Evolutionary conservation across 495 filamentous ascomycete genomes (phyloP).

Genomic region (Parmelia sp.): DNA sequence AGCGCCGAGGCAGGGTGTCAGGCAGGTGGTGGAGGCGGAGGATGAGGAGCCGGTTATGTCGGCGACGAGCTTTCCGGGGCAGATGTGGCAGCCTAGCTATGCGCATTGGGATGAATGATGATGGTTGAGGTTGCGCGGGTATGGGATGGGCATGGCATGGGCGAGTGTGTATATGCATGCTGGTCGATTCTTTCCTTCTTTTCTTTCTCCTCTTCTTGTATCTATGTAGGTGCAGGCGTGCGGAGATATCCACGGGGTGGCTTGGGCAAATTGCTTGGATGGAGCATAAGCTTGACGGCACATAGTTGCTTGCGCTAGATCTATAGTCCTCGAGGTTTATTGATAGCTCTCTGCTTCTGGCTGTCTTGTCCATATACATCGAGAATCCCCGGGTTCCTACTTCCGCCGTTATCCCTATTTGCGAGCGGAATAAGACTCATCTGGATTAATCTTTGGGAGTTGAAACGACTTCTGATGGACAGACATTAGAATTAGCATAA

Average conservation of each 20-base stretch:
- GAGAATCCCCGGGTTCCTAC: background rate
- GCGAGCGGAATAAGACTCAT: background rate
- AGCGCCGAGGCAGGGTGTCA: conserved; percentile 8
- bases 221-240: background rate
- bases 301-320: background rate
- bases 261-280: background rate
- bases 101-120: conserved; percentile 14
- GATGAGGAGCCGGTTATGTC: conserved; percentile 60
- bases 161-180: background rate
- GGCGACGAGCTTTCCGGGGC: conserved; percentile 72
- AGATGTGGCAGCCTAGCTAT: conserved; percentile 66
- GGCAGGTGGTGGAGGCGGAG: conserved; percentile 20
- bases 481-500: background rate
- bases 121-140: too few relatives aligned
- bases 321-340: background rate
- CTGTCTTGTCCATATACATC: background rate
- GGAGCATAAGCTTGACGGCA: background rate
- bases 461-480: background rate
- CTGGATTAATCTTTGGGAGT: background rate
- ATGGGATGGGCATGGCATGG: background rate
- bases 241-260: background rate
- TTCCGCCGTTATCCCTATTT: background rate
- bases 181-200: background rate
- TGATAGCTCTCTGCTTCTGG: background rate
- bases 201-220: background rate